Percentiles rank a stretch among this genome's conserved stretches.
phyloP scores from a whole-genome alignment of 306 rosid species.

The Ceratonia siliqua region DNA sequence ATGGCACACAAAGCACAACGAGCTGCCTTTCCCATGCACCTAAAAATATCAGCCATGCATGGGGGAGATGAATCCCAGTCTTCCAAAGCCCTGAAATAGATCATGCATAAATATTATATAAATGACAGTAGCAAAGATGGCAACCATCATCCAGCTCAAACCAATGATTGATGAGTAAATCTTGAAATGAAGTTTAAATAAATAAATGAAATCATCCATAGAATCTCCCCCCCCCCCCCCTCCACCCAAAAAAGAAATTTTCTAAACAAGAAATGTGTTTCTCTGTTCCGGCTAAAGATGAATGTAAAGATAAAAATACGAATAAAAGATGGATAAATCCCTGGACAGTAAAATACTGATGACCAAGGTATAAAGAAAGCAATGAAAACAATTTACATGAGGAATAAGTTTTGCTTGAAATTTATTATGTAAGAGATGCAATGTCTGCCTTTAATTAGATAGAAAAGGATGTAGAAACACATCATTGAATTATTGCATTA shows the following conservation, averaged over 20 bases:
- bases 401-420: not conserved
- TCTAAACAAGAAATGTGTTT: not conserved
- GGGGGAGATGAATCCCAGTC: constrained; percentile 97
- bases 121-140: not conserved
- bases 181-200: not conserved
- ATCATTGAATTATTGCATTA: not conserved
- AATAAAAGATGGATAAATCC: not conserved
- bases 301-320: not conserved
- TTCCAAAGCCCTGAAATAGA: constrained; percentile 83
- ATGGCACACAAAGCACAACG: constrained; percentile 76
- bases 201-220: not conserved
- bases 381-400: not conserved
- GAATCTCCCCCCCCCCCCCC: not conserved
- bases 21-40: constrained; percentile 97
- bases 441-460: not conserved
- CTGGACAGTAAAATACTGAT: not conserved
- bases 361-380: not conserved
- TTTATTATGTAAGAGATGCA: not conserved
- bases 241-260: not conserved
- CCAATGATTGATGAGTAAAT: not conserved
- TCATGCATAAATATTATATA: constrained; percentile 4
- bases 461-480: not conserved
- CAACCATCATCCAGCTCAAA: constrained; percentile 7
- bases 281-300: not conserved
- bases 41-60: constrained; percentile 81